Conservation (phyloP, 2,329 filamentous ascomycete genomes). For the Colletotrichum sp. region DNA sequence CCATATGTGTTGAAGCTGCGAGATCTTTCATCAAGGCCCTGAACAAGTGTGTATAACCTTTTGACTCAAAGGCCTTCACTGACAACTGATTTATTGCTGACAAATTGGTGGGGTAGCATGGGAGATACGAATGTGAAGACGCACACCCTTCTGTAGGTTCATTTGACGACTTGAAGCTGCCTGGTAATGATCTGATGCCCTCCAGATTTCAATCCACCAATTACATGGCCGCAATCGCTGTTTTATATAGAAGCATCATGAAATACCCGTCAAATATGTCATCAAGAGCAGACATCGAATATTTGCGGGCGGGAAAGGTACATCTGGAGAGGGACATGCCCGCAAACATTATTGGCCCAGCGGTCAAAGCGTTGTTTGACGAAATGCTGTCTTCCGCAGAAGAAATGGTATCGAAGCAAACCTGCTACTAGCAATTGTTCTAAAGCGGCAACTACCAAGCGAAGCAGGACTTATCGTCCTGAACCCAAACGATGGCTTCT, state of each 20-base stretch:
- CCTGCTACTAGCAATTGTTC: not conserved
- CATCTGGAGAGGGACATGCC: not conserved
- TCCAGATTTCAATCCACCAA: not conserved
- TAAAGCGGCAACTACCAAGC: too few relatives aligned
- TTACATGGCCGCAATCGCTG: not conserved
- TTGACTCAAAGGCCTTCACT: accelerated
- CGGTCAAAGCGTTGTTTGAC: not conserved
- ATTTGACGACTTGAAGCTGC: not conserved
- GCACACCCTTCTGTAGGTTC: not conserved
- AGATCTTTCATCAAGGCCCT: not conserved
- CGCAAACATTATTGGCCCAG: not conserved
- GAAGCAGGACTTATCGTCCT: too few relatives aligned
- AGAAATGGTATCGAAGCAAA: not conserved
- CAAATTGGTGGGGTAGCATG: not conserved
- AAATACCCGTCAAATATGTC: not conserved
- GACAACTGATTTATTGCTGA: not conserved
- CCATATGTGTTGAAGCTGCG: not conserved
- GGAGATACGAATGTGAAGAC: not conserved
- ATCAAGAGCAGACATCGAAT: not conserved
- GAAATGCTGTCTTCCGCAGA: not conserved
- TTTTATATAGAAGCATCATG: not conserved
- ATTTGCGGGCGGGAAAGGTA: not conserved
- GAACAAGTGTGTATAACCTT: not conserved
- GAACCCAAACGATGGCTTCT: too few relatives aligned
- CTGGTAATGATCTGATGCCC: accelerated